Evolutionary conservation across 2,329 filamentous ascomycete species (phyloP).

Genomic region (Fusarium setosum): DNA sequence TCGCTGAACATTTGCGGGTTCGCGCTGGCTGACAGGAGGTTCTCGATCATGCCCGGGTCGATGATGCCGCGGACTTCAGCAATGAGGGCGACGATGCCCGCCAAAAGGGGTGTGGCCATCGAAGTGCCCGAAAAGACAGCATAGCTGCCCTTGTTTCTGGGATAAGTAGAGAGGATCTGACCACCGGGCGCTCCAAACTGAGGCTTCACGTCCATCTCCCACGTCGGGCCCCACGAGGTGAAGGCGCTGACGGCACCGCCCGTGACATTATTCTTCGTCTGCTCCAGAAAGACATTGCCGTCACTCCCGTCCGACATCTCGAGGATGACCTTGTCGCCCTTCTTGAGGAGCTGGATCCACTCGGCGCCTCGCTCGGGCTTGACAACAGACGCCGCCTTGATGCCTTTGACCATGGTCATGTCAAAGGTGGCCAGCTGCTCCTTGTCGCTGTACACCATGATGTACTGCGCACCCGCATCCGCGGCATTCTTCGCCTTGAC

Average conservation of each 20-base stretch:
- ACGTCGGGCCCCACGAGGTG: constrained; percentile 71
- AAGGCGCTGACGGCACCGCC: constrained; percentile 65
- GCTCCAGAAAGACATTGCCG: constrained; percentile 48
- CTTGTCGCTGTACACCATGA: constrained; percentile 71
- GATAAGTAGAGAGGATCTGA: constrained; percentile 69
- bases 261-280: constrained; percentile 53
- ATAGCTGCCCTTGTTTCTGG: constrained; percentile 58
- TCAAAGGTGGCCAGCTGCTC: constrained; percentile 49
- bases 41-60: constrained; percentile 62
- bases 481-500: constrained; percentile 65
- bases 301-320: constrained; percentile 55
- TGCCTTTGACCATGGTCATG: constrained; percentile 43
- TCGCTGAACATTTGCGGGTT: constrained; percentile 62
- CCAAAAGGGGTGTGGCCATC: constrained; percentile 69
- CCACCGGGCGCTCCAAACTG: constrained; percentile 67
- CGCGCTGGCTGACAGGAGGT: constrained; percentile 60
- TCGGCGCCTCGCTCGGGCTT: constrained; percentile 53
- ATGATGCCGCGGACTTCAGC: constrained; percentile 62
- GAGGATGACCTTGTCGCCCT: constrained; percentile 56
- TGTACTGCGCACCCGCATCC: constrained; percentile 67
- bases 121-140: constrained; percentile 67
- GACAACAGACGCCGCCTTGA: constrained; percentile 56
- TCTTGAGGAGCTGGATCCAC: constrained; percentile 57
- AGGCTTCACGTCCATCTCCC: constrained; percentile 67
- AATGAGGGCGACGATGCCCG: constrained; percentile 66